phyloP scores from a whole-genome alignment of 129 eudicot genomes.

The Cynara cardunculus region DNA sequence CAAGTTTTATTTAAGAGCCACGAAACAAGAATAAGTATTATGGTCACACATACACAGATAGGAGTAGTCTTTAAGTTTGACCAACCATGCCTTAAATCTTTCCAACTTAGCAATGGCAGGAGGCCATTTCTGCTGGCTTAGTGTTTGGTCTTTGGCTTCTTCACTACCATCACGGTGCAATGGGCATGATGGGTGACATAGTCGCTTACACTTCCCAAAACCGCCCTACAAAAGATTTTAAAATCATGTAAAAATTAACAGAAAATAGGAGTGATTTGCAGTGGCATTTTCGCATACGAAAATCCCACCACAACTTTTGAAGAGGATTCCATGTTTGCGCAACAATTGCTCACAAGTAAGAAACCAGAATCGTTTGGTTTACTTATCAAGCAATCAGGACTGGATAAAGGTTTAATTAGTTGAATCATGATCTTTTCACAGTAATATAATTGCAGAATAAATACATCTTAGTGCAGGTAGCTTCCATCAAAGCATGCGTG shows the following conservation, averaged over 20 bases:
- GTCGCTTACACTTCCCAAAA: conserved; percentile 88
- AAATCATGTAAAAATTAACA: neutral
- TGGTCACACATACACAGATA: conserved; percentile 12
- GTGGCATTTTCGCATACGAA: neutral
- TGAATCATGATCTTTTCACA: too few species aligned
- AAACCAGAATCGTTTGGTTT: neutral
- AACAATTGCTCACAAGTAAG: neutral
- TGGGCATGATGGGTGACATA: conserved; percentile 93
- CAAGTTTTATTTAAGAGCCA: neutral
- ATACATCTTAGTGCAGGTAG: neutral
- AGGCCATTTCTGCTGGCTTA: conserved; percentile 32
- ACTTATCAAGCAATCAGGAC: neutral
- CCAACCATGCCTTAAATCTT: conserved; percentile 5
- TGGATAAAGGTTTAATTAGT: too few species aligned
- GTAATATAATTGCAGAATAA: neutral
- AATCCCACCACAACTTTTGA: neutral
- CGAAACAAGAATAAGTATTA: neutral
- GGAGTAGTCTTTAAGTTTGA: conserved; percentile 3
- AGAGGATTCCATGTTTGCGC: too few species aligned
- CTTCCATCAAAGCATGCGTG: too few species aligned
- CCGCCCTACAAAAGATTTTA: conserved; percentile 62
- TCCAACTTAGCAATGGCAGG: neutral
- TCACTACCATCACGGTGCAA: conserved; percentile 87
- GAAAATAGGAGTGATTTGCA: neutral
- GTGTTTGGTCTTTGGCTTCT: conserved; percentile 77